Base-by-base conservation (phyloP, 2,329 filamentous ascomycete species). In the Lachnellula suecica region DNA sequence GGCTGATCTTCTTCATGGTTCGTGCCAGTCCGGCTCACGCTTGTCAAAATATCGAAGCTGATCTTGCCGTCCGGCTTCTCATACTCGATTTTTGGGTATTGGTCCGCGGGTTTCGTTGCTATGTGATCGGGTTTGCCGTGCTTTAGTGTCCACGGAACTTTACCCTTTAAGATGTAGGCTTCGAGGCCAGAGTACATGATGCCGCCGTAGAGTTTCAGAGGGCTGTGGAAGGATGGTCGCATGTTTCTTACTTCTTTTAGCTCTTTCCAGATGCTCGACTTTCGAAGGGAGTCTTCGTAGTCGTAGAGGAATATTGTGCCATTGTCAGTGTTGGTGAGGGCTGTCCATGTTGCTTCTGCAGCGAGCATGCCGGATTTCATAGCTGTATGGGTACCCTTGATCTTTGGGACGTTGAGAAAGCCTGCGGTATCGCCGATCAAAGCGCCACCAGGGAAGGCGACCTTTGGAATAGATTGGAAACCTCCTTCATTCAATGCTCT, bases 1-100 rank as follows among this genome's bases (percentile, higher is more conserved):
- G 94, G 94, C 74, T 99, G 92, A 71, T 99, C 94, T 74, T 99
- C 94, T 72, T 97, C 94, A 72, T 99, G 94, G 74, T 97, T 97
- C 27, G 94, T 99, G 35, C 94, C 94, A 4, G 94, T 97, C 52
- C 94, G 85, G 61, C 88, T 95, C 13, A 99, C 94, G 65, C 89
- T 95, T 2, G 94, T 99, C 68, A 99, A 73, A 60, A 99, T 96
- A 69, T 99, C 94, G 68, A 99, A 99, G 59, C 85, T 90, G 69
- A 99, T 86, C 74, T 95, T 88, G 61, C 91, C 91, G 69, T 99
- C 94, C 1, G 94, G 94, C 76, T 97, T 99, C 49, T 90, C 89
- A 67, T 99, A 99, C 68, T 95, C 91, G 65, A 99, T 97, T 77
- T 94, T 96, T 62, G 80, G 74, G 73, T 83, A 93, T 66, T 88